These are phyloP conservation scores for Misopates orontium DNA, from an alignment of 257 asterid species.

Conservation along the genomic window DNA sequence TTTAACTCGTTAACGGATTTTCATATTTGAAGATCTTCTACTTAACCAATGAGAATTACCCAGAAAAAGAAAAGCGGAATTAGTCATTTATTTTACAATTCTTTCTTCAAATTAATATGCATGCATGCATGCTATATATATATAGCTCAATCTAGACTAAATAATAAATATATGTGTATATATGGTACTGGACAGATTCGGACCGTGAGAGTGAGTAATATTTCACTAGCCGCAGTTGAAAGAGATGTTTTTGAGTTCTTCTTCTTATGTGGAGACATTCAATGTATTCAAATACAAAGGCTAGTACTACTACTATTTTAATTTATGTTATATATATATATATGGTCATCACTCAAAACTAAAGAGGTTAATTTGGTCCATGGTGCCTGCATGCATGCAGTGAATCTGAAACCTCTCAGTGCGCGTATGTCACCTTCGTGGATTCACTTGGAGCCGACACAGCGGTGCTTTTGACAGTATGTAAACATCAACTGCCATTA, in stretches of 20 bases:
- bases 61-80: no score
- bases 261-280: slow-evolving; percentile 88
- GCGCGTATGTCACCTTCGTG: slow-evolving; percentile 40
- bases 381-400: slow-evolving; percentile 34
- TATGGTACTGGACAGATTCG: background rate
- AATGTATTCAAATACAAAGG: slow-evolving; percentile 74
- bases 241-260: slow-evolving; percentile 91
- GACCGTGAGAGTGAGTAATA: background rate
- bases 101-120: no score
- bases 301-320: no score
- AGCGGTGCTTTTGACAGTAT: slow-evolving; percentile 56
- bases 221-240: slow-evolving; percentile 43
- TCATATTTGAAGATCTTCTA: no score
- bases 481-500: slow-evolving; percentile 3
- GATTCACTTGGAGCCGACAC: slow-evolving; percentile 59
- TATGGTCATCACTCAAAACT: no score
- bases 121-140: no score
- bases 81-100: no score
- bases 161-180: background rate
- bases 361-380: no score
- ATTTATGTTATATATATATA: no score
- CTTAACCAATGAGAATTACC: no score
- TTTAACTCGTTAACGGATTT: no score
- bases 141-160: background rate
- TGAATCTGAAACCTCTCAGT: slow-evolving; percentile 42